Percentiles rank a stretch among this genome's conserved stretches.
Conservation (phyloP, 805 yeast genomes). For the Candida khao-thaluensis region DNA sequence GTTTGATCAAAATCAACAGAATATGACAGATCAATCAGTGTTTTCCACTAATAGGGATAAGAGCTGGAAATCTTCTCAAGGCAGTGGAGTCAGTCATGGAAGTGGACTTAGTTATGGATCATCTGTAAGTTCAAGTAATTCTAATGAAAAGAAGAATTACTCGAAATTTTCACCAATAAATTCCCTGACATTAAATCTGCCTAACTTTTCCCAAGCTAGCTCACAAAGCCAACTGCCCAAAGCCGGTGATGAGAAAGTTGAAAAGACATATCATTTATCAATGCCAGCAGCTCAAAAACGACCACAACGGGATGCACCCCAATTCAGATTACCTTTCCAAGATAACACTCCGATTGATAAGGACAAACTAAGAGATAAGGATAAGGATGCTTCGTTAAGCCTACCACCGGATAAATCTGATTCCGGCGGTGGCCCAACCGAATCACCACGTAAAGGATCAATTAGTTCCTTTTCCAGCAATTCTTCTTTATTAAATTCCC, state of each 20-base stretch:
- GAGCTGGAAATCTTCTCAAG: background rate
- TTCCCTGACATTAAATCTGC: constrained; percentile 3
- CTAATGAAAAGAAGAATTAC: constrained; percentile 6
- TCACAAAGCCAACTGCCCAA: constrained; percentile 1
- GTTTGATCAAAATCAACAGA: constrained; percentile 29
- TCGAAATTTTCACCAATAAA: background rate
- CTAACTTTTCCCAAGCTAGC: background rate
- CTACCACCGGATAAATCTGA: constrained; percentile 7
- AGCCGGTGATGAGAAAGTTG: background rate
- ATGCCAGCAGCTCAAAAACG: constrained; percentile 22
- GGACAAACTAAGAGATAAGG: background rate
- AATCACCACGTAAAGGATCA: constrained; percentile 13
- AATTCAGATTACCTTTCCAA: constrained; percentile 70
- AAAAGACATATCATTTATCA: constrained; percentile 18
- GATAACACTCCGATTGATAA: constrained; percentile 27
- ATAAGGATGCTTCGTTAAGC: constrained; percentile 7
- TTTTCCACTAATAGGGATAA: background rate
- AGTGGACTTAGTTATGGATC: constrained; percentile 9
- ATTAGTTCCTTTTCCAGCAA: constrained; percentile 22
- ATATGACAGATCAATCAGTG: background rate
- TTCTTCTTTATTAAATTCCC: constrained; percentile 28
- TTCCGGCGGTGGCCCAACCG: background rate
- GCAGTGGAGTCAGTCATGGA: constrained; percentile 2
- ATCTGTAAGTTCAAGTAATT: constrained; percentile 13
- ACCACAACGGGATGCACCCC: constrained; percentile 38